Conservation (phyloP, 805 yeast genomes). For the Metschnikowia henanensis region DNA sequence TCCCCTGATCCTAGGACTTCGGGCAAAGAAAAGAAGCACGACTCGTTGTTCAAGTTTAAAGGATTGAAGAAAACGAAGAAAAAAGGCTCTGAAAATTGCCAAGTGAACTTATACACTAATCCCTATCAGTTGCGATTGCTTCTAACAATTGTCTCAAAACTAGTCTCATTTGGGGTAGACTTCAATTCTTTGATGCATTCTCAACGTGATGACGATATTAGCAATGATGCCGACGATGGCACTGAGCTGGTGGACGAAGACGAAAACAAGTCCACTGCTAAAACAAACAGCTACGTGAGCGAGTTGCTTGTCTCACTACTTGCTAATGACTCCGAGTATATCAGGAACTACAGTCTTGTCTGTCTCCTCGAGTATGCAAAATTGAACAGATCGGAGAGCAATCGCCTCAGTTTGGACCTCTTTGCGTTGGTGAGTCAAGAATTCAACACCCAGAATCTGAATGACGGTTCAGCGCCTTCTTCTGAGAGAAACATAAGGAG, state of each 20-base stretch:
- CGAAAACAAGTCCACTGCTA: constrained; percentile 19
- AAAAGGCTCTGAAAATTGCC: constrained; percentile 18
- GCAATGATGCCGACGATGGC: constrained; percentile 7
- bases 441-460: constrained; percentile 13
- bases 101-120: constrained; percentile 32
- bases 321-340: constrained; percentile 33
- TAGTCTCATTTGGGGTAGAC: constrained; percentile 38
- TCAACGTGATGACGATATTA: constrained; percentile 9
- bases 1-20: constrained; percentile 2
- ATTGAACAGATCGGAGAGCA: constrained; percentile 34
- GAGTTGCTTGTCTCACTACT: constrained; percentile 32
- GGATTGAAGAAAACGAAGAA: constrained; percentile 17
- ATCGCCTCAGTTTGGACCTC: constrained; percentile 31
- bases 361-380: constrained; percentile 31
- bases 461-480: constrained; percentile 4
- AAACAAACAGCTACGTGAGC: constrained; percentile 26
- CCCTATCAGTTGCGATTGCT: constrained; percentile 35
- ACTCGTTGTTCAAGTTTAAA: constrained; percentile 30
- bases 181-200: constrained; percentile 25
- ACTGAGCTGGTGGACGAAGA: constrained; percentile 21
- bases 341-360: constrained; percentile 35
- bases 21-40: constrained; percentile 21
- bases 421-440: constrained; percentile 33
- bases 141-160: constrained; percentile 28
- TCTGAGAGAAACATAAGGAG: constrained; percentile 22